Conservation (phyloP, 305 asterid genomes). For the Ajuga reptans region DNA sequence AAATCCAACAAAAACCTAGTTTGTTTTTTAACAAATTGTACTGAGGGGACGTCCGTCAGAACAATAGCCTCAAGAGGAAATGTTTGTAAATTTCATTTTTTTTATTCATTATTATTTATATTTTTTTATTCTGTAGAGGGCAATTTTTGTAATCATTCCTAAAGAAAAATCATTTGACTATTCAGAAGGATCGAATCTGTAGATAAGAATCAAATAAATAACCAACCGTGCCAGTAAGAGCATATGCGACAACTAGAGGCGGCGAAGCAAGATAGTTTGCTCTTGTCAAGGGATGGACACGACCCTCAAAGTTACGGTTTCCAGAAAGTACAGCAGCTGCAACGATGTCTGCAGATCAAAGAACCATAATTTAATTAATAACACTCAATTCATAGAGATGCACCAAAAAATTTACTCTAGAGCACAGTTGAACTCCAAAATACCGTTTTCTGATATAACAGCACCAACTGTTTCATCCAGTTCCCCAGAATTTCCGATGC, state of each 20-base stretch:
- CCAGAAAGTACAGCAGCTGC: conserved; percentile 98
- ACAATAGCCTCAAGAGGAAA: background rate
- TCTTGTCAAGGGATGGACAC: conserved; percentile 90
- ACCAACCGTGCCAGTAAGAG: conserved; percentile 96
- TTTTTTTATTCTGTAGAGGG: background rate
- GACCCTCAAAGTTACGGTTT: conserved; percentile 89
- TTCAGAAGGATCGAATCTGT: background rate
- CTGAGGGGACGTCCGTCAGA: background rate
- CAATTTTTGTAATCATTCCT: background rate
- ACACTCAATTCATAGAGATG: conserved; percentile 7
- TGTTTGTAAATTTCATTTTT: background rate
- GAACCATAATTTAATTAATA: conserved; percentile 5
- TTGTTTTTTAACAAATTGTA: background rate
- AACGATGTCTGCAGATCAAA: conserved; percentile 61
- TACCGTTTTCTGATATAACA: conserved; percentile 84
- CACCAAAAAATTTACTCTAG: background rate
- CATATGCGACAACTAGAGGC: conserved; percentile 93
- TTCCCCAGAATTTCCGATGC: conserved; percentile 90
- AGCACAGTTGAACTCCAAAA: conserved; percentile 3
- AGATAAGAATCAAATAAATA: conserved; percentile 10
- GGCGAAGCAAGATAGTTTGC: conserved; percentile 98
- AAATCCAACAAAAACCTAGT: background rate
- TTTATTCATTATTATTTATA: too few relatives aligned
- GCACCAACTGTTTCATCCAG: conserved; percentile 75
- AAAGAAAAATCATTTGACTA: background rate